A percentile compares a stretch with the other conserved stretches of the same genome.
phyloP scores from a whole-genome alignment of 2,329 filamentous ascomycete species.

The Trichophyton schoenleinii region DNA sequence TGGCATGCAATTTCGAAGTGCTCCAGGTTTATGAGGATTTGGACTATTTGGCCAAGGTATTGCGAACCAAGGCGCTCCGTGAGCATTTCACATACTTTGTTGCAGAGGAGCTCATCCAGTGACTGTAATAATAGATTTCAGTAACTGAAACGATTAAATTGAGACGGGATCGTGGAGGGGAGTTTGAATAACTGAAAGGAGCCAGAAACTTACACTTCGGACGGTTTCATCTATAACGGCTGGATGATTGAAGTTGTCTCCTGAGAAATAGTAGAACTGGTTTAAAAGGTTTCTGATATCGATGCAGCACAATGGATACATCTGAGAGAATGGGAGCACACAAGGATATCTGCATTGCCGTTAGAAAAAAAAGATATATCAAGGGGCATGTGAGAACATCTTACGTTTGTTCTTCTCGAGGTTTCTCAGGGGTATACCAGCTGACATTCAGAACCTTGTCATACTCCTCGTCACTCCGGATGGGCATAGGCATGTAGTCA shows the following conservation, averaged over 20 bases:
- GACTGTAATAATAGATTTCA: conserved; percentile 41
- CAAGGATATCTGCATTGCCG: conserved; percentile 60
- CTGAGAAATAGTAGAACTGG: conserved; percentile 95
- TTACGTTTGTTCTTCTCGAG: conserved; percentile 60
- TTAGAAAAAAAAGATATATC: background rate
- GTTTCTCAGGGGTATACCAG: conserved; percentile 83
- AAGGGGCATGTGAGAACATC: conserved; percentile 16
- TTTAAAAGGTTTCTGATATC: conserved; percentile 96
- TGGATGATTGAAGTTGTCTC: conserved; percentile 87
- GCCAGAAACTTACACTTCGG: conserved; percentile 46
- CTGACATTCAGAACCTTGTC: conserved; percentile 91
- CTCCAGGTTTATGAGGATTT: conserved; percentile 94
- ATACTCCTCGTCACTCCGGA: conserved; percentile 79
- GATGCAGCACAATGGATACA: conserved; percentile 97
- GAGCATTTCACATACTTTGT: conserved; percentile 81
- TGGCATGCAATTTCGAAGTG: conserved; percentile 90
- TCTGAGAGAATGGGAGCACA: conserved; percentile 94
- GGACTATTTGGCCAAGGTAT: conserved; percentile 93
- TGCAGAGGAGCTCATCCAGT: conserved; percentile 84
- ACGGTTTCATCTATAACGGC: conserved; percentile 84
- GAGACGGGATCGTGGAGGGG: no score
- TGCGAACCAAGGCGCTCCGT: conserved; percentile 81
- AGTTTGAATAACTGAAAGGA: background rate
- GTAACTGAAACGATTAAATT: background rate
- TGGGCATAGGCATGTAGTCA: conserved; percentile 99